phyloP scores from a whole-genome alignment of 1,284 basidiomycete species.

The Sporisorium reilianum region DNA sequence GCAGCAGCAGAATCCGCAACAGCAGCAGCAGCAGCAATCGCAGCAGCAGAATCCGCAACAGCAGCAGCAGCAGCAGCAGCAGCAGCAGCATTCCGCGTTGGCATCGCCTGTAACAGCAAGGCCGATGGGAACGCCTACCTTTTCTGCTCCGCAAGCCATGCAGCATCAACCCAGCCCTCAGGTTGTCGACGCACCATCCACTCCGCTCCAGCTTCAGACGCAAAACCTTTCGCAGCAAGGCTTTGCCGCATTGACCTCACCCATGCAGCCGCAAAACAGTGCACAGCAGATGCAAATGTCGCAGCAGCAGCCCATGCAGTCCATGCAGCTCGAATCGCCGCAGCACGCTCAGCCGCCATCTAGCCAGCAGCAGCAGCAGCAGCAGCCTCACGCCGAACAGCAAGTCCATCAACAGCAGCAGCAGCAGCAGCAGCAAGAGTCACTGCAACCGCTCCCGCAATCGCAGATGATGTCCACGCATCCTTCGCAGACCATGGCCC shows the following conservation, averaged over 20 bases:
- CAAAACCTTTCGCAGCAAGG: slow-evolving; percentile 24
- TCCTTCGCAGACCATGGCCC: slow-evolving; percentile 27
- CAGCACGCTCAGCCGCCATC: slow-evolving; percentile 21
- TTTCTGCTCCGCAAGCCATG: slow-evolving; percentile 11
- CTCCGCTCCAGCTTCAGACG: slow-evolving; percentile 19
- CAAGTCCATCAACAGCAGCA: slow-evolving; percentile 11
- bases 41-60: slow-evolving; percentile 28
- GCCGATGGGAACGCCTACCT: slow-evolving; percentile 1
- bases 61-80: slow-evolving; percentile 21
- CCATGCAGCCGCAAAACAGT: slow-evolving; percentile 29
- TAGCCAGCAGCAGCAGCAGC: slow-evolving; percentile 17
- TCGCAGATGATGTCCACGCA: slow-evolving; percentile 37
- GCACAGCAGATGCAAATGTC: slow-evolving; percentile 28
- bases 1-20: slow-evolving; percentile 33
- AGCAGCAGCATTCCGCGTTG: slow-evolving; percentile 16
- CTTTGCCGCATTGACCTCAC: slow-evolving; percentile 29
- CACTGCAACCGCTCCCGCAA: slow-evolving; percentile 6
- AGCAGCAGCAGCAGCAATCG: slow-evolving; percentile 12
- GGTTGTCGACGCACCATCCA: slow-evolving; percentile 6
- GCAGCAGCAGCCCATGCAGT: slow-evolving; percentile 19
- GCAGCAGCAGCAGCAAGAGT: slow-evolving; percentile 12
- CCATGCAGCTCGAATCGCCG: slow-evolving; percentile 31
- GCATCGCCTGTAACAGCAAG: slow-evolving; percentile 28
- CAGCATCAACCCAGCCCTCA: slow-evolving; percentile 23
- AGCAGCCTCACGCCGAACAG: slow-evolving; percentile 9